Conservation (phyloP, 371 early-diverging fungal genomes). For the Conidiobolus incongruus region DNA sequence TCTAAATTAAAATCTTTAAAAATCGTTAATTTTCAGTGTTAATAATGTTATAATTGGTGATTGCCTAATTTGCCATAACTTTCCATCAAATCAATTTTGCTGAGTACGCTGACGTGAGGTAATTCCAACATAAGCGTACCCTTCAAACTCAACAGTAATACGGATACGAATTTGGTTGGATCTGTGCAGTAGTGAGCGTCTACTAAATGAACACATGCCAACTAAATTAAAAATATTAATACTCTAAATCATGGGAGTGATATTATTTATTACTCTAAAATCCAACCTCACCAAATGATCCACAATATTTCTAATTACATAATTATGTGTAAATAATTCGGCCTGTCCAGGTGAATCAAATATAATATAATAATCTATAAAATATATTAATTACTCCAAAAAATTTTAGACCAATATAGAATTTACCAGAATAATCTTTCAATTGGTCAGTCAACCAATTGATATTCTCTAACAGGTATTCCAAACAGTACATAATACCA, state of each 20-base stretch:
- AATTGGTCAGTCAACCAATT: constrained; percentile 79
- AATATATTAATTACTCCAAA: background rate
- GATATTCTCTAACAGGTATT: constrained; percentile 79
- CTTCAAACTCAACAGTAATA: constrained; percentile 57
- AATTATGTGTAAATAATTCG: constrained; percentile 92
- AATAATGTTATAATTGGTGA: background rate
- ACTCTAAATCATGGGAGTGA: too few relatives aligned
- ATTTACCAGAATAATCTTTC: constrained; percentile 34
- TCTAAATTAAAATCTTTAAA: constrained; percentile 62
- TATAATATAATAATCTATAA: constrained; percentile 59
- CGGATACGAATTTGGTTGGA: constrained; percentile 79
- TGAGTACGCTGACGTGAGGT: constrained; percentile 91
- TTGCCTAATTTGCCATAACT: constrained; percentile 44
- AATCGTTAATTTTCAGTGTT: background rate
- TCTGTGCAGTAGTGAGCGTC: constrained; percentile 89
- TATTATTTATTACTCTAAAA: constrained; percentile 28
- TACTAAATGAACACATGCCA: constrained; percentile 79
- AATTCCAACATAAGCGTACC: constrained; percentile 86
- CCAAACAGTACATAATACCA: constrained; percentile 91
- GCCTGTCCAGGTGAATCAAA: constrained; percentile 99
- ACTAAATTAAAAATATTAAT: constrained; percentile 9
- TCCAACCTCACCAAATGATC: constrained; percentile 41
- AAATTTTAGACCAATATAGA: background rate
- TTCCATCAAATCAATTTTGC: constrained; percentile 83
- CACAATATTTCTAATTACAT: constrained; percentile 54